Conservation (phyloP, 768 basidiomycete species). For the Suillus brevipes region DNA sequence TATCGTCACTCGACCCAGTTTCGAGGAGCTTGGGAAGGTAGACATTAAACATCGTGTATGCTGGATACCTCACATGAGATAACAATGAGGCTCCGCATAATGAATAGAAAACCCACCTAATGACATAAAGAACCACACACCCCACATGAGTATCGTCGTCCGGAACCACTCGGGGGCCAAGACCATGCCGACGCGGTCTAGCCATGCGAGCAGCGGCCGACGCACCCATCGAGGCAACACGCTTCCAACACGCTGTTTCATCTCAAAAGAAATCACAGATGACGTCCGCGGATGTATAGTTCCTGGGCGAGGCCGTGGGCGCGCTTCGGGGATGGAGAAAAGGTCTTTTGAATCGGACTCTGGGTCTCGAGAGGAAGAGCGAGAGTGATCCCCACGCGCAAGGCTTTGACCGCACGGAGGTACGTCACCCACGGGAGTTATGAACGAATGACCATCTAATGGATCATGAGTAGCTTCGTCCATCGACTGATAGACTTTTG, state of each 20-base stretch:
- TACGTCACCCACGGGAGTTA: slow-evolving; percentile 28
- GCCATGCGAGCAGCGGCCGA: slow-evolving; percentile 66
- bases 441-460: slow-evolving; percentile 26
- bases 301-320: slow-evolving; percentile 8
- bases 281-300: slow-evolving; percentile 31
- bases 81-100: background rate
- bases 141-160: slow-evolving; percentile 82
- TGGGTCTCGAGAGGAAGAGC: slow-evolving; percentile 10
- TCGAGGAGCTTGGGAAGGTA: slow-evolving; percentile 87
- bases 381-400: slow-evolving; percentile 34
- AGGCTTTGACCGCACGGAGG: slow-evolving; percentile 22
- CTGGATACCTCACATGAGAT: slow-evolving; percentile 35
- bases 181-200: slow-evolving; percentile 66
- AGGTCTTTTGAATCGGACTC: slow-evolving; percentile 20
- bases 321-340: slow-evolving; percentile 3
- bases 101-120: slow-evolving; percentile 52
- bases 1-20: slow-evolving; percentile 31
- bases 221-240: slow-evolving; percentile 54
- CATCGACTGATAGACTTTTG: slow-evolving; percentile 30
- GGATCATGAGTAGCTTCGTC: slow-evolving; percentile 28
- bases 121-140: slow-evolving; percentile 71
- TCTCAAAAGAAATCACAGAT: slow-evolving; percentile 40
- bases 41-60: slow-evolving; percentile 92
- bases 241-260: slow-evolving; percentile 41
- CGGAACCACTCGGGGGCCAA: slow-evolving; percentile 72